Evolutionary conservation across 768 basidiomycete genomes (phyloP), one percentile per base, ranked within the genome.

Genomic region (Obba rivulosa): DNA sequence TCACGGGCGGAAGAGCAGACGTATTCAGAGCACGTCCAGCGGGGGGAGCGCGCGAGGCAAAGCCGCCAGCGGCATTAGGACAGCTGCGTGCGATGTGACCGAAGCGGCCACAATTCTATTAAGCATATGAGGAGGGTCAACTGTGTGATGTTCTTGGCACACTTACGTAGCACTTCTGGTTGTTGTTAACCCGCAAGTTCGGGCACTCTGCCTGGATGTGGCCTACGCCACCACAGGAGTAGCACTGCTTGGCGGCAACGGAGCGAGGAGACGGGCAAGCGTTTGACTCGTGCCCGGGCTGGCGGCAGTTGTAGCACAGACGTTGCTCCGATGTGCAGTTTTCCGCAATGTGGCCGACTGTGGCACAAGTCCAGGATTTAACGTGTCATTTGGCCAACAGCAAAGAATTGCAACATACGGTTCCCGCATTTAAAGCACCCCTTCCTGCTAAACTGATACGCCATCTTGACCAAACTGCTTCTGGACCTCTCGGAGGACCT

Each of bases 381-480:
- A 34, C 52, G 50, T 42, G 51, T 55, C 45, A 56, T 23, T 37
- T 54, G 54, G 50, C 41, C 41, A 44, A 43, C 42, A 56, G 28
- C 39, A 34, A 50, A 39, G 46, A 8, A 14, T 38, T 49, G 44
- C 28, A 54, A 80, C 83, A 70, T 66, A 90, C 91, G 76, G 68
- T 92, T 92, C 65, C 92, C 92, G 65, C 92, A 94, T 76, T 92
- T 94, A 73, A 87, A 92, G 65, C 89, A 92, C 56, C 87, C 87
- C 73, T 89, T 92, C 76, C 82, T 84, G 51, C 84, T 80, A 75
- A 83, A 83, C 67, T 85, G 85, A 72, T 77, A 86, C 69, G 87
- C 83, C 87, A 89, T 89, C 65, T 67, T 76, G 64, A 67, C 68
- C 69, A 61, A 66, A 68, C 69, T 73, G 68, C 66, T 62, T 54